A percentile compares a stretch with the other conserved stretches of the same genome.
These are phyloP conservation scores for Zychaea mexicana DNA, from an alignment of 371 early-diverging fungal genomes.

Conservation along the genomic window DNA sequence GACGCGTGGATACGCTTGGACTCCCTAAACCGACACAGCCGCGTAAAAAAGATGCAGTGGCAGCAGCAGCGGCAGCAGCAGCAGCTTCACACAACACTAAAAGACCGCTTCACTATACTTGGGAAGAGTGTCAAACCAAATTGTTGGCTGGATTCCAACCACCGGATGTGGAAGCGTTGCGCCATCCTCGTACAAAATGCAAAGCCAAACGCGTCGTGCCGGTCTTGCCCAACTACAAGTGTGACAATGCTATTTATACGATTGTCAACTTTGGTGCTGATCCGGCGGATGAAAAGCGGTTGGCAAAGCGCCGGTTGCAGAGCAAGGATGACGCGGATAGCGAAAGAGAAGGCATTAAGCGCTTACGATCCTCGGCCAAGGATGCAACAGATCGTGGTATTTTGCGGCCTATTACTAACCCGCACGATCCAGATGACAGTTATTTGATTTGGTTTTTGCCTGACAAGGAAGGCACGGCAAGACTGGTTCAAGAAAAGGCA, in stretches of 20 bases:
- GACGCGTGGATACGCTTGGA: constrained; percentile 68
- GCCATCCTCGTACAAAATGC: constrained; percentile 76
- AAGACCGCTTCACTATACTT: constrained; percentile 43
- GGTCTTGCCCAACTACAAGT: constrained; percentile 72
- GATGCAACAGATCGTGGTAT: constrained; percentile 63
- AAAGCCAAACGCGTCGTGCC: constrained; percentile 77
- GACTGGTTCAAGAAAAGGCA: constrained; percentile 35
- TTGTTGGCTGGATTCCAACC: constrained; percentile 75
- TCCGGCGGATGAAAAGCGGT: constrained; percentile 60
- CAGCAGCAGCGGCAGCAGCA: no score
- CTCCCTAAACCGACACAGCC: constrained; percentile 24
- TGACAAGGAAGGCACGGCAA: constrained; percentile 32
- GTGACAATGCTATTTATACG: constrained; percentile 70
- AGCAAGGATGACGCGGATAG: background rate
- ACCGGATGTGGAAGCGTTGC: constrained; percentile 53
- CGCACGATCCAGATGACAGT: constrained; percentile 52
- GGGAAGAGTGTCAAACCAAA: constrained; percentile 66
- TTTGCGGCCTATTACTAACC: constrained; percentile 58
- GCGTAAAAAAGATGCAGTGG: background rate
- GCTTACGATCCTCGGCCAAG: constrained; percentile 3
- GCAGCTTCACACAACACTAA: background rate
- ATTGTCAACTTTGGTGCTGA: constrained; percentile 73
- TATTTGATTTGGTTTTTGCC: constrained; percentile 55
- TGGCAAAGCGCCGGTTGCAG: constrained; percentile 36
- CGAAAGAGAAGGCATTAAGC: background rate